These are phyloP conservation scores for Cadophora sp. DNA, from an alignment of 2,329 filamentous ascomycete genomes.

Conservation along the genomic window DNA sequence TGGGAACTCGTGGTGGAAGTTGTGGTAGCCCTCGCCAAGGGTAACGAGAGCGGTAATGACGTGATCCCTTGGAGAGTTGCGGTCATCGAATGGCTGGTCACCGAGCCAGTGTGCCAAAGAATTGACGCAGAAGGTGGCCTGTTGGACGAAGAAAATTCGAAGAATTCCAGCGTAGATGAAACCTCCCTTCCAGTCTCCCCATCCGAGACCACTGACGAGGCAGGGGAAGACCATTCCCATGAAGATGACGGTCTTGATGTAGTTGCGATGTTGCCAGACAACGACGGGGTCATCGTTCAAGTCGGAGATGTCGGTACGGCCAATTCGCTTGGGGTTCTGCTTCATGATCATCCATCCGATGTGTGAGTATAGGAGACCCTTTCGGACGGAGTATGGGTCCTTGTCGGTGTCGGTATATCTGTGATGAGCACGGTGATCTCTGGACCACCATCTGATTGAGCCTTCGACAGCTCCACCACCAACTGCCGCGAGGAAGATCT, in stretches of 20 bases:
- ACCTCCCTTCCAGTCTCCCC: slow-evolving; percentile 82
- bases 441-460: slow-evolving; percentile 88
- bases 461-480: slow-evolving; percentile 86
- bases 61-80: slow-evolving; percentile 89
- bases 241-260: slow-evolving; percentile 77
- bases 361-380: slow-evolving; percentile 84
- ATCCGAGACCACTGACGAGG: slow-evolving; percentile 76
- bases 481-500: slow-evolving; percentile 81
- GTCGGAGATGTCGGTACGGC: slow-evolving; percentile 87
- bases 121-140: slow-evolving; percentile 94
- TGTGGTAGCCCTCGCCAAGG: slow-evolving; percentile 90
- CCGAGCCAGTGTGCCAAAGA: slow-evolving; percentile 90
- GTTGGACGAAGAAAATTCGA: slow-evolving; percentile 88
- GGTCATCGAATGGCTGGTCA: slow-evolving; percentile 91
- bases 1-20: slow-evolving; percentile 95
- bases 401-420: slow-evolving; percentile 92
- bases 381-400: slow-evolving; percentile 89
- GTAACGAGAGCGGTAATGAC: slow-evolving; percentile 85
- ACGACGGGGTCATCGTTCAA: slow-evolving; percentile 86
- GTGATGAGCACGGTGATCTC: slow-evolving; percentile 87
- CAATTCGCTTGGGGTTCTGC: slow-evolving; percentile 89
- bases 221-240: slow-evolving; percentile 82
- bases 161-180: slow-evolving; percentile 87
- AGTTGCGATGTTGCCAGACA: slow-evolving; percentile 87
- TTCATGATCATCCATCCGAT: slow-evolving; percentile 94